These are phyloP conservation scores for Hypoxylon sp. DNA, from an alignment of 2,329 filamentous ascomycete species.

Conservation along the genomic window DNA sequence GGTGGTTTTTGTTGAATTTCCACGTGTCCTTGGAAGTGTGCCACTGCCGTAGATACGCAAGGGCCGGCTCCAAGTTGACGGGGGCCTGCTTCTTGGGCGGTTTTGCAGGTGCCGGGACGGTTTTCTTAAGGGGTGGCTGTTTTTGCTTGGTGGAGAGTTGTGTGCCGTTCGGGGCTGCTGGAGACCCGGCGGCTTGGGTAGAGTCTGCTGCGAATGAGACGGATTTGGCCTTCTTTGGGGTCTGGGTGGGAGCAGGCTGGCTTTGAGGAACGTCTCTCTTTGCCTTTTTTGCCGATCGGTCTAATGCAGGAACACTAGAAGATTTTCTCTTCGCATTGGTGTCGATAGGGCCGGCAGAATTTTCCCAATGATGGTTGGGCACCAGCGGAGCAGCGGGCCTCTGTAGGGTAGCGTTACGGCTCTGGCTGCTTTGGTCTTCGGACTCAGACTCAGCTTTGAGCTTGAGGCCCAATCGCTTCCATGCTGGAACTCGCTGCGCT, in stretches of 20 bases:
- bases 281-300: constrained; percentile 44
- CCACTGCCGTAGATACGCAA: constrained; percentile 81
- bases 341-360: constrained; percentile 25
- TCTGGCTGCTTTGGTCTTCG: too few relatives aligned
- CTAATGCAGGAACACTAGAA: constrained; percentile 43
- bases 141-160: constrained; percentile 44
- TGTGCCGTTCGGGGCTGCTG: constrained; percentile 35
- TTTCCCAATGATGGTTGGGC: constrained; percentile 36
- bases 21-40: constrained; percentile 73
- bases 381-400: constrained; percentile 35
- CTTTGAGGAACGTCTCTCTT: constrained; percentile 42
- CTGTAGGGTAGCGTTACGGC: constrained; percentile 41
- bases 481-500: constrained; percentile 61
- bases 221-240: constrained; percentile 58
- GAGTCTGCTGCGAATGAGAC: constrained; percentile 51
- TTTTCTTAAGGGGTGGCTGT: constrained; percentile 50
- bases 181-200: constrained; percentile 32
- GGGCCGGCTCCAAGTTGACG: constrained; percentile 67
- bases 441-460: constrained; percentile 58
- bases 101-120: constrained; percentile 40
- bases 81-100: constrained; percentile 44
- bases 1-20: constrained; percentile 97
- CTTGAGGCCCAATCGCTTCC: constrained; percentile 70
- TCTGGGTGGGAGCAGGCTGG: constrained; percentile 43
- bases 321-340: constrained; percentile 45